Evolutionary conservation across 352 stramenopile genomes (phyloP).

Genomic region (Phytophthora pluvialis): DNA sequence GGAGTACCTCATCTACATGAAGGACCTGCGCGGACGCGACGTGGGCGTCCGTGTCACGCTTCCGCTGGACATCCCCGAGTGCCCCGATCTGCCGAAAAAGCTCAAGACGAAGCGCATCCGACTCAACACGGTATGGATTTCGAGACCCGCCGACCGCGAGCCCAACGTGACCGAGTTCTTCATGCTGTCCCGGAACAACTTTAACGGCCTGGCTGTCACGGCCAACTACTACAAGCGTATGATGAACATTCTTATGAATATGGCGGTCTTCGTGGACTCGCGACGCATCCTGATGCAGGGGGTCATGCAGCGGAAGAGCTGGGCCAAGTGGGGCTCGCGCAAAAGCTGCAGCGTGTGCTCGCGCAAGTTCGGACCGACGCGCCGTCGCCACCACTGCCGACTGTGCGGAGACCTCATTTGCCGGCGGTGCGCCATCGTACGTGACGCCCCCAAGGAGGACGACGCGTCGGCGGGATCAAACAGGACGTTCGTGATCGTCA

Average conservation of each 20-base stretch:
- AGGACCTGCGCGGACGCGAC: conserved; percentile 62
- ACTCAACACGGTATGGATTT: conserved; percentile 62
- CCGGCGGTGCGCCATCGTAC: conserved; percentile 67
- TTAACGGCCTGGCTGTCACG: conserved; percentile 47
- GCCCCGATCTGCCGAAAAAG: conserved; percentile 51
- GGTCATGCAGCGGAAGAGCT: conserved; percentile 51
- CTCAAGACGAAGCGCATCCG: conserved; percentile 67
- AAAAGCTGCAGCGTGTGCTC: conserved; percentile 71
- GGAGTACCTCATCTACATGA: conserved; percentile 78
- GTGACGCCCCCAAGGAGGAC: conserved; percentile 50
- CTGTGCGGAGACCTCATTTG: conserved; percentile 86
- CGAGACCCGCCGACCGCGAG: conserved; percentile 33
- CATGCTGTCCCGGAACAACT: conserved; percentile 67
- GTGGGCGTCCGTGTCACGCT: conserved; percentile 71
- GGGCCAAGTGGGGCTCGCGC: conserved; percentile 55
- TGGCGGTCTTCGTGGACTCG: conserved; percentile 66
- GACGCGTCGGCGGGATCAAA: conserved; percentile 13
- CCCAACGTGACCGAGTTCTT: conserved; percentile 63
- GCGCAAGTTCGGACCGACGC: conserved; percentile 63
- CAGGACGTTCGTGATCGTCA: conserved; percentile 60
- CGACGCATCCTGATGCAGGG: conserved; percentile 60
- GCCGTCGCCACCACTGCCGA: conserved; percentile 75
- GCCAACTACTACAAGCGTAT: conserved; percentile 56
- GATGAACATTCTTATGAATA: conserved; percentile 68
- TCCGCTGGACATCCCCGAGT: conserved; percentile 71